A percentile compares a stretch with the other conserved stretches of the same genome.
These are phyloP conservation scores for Tulasnella sp. DNA, from an alignment of 768 basidiomycete species.

Conservation along the genomic window DNA sequence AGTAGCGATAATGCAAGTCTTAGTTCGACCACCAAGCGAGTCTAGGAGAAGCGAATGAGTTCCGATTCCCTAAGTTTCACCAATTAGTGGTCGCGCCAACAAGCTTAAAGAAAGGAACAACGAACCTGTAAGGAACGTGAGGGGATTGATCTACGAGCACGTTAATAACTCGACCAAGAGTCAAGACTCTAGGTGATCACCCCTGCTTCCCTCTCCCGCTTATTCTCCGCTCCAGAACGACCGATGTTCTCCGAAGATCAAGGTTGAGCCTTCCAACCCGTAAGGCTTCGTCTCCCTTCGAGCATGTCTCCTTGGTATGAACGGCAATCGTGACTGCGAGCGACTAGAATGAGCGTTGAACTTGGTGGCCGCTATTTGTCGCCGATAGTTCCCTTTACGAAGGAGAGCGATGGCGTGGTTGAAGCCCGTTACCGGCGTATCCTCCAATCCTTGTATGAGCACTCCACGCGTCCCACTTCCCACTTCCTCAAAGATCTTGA, in stretches of 20 bases:
- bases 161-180: slow-evolving; percentile 96
- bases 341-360: slow-evolving; percentile 97
- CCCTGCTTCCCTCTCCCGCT: slow-evolving; percentile 92
- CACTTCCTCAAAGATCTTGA: slow-evolving; percentile 93
- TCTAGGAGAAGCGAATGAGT: slow-evolving; percentile 97
- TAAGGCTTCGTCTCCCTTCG: slow-evolving; percentile 79
- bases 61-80: slow-evolving; percentile 79
- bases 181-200: slow-evolving; percentile 99
- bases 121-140: slow-evolving; percentile 92
- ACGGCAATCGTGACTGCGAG: slow-evolving; percentile 98
- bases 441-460: slow-evolving; percentile 93
- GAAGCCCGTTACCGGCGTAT: slow-evolving; percentile 79
- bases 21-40: slow-evolving; percentile 95
- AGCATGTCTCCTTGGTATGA: slow-evolving; percentile 80
- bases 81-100: slow-evolving; percentile 26
- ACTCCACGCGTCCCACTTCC: slow-evolving; percentile 74
- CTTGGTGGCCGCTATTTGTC: slow-evolving; percentile 94
- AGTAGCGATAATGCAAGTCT: slow-evolving; percentile 97
- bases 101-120: slow-evolving; percentile 27
- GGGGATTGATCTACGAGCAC: slow-evolving; percentile 88
- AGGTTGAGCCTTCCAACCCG: slow-evolving; percentile 95
- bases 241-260: slow-evolving; percentile 96
- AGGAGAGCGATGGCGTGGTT: slow-evolving; percentile 82
- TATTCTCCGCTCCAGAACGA: slow-evolving; percentile 92
- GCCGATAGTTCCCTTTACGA: slow-evolving; percentile 83